Evolutionary conservation across 1,139 yeast species (phyloP), one percentile per base, ranked within the genome.

Genomic region (Zygotorulaspora mrakii): DNA sequence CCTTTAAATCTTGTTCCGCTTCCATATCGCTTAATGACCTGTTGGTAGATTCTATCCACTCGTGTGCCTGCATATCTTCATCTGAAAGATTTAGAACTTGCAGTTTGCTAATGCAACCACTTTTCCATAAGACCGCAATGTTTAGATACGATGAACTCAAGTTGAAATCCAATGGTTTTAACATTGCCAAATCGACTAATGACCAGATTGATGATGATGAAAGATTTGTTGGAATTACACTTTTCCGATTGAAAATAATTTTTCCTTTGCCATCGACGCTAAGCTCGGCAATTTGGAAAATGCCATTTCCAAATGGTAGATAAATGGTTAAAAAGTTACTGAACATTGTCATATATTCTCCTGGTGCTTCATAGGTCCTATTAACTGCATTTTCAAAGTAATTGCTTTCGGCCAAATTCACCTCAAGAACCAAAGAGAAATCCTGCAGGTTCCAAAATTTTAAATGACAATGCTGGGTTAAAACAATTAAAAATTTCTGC

Each of bases 81-180:
- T 60, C 57, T 17, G 55, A 43, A 20, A 70, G 43, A 14, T 57
- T 55, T 24, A 66, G 48, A 7, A 64, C 53, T 41, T 70, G 69
- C 18, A 76, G 55, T 17, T 70, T 64, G 3, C 81, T 73, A 1
- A 77, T 68, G 2, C 76, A 73, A 47, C 81, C 80, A 44, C 84
- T 77, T 52, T 80, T 81, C 85, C 85, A 79, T 29, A 80, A 63
- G 1, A 76, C 63, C 53, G 67, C 61, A 5, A 72, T 48, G 33
- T 59, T 56, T 5, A 49, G 30, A 29, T 53, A 50, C 20, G 50
- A 43, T 4, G 44, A 23, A 3, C 45, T 28, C 4, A 50, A 41
- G 17, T 50, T 47, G 9, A 50, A 24, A 22, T 55, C 61, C 38
- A 63, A 54, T 46, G 46, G 67, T 31, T 40, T 51, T 13, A 47